Evolutionary conservation across 306 rosid genomes (phyloP).

Genomic region (Lathyrus tuberosus): DNA sequence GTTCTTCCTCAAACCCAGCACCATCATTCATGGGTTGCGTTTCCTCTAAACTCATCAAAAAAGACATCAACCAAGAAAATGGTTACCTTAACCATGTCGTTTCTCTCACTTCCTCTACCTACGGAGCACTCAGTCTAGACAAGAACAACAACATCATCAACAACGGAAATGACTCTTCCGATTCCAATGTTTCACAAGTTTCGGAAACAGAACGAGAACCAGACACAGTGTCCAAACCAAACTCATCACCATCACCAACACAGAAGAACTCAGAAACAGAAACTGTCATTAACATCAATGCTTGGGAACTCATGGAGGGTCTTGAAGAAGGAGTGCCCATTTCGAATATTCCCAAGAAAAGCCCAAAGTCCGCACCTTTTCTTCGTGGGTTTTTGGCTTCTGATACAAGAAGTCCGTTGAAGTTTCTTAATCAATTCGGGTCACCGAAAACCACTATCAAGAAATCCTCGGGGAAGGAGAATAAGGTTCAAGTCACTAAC

Average conservation of each 20-base stretch:
- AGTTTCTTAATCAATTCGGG: constrained; percentile 70
- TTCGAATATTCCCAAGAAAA: constrained; percentile 56
- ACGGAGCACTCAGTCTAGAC: constrained; percentile 80
- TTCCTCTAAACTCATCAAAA: constrained; percentile 73
- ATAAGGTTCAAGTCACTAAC: constrained; percentile 46
- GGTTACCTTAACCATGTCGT: constrained; percentile 70
- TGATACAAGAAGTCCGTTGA: constrained; percentile 67
- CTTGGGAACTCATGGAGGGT: constrained; percentile 98
- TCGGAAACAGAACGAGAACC: not conserved
- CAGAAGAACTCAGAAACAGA: constrained; percentile 63
- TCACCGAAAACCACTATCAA: constrained; percentile 66
- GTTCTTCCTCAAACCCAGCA: not conserved
- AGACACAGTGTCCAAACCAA: constrained; percentile 45
- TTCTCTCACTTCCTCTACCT: constrained; percentile 85
- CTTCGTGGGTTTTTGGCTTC: constrained; percentile 67
- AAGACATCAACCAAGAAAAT: constrained; percentile 59
- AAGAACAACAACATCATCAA: not conserved
- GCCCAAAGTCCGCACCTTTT: constrained; percentile 64
- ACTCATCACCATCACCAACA: constrained; percentile 36
- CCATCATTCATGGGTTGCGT: constrained; percentile 82
- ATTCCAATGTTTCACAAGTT: not conserved
- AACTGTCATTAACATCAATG: constrained; percentile 68
- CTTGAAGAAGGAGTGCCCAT: constrained; percentile 78
- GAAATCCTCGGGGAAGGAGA: constrained; percentile 71
- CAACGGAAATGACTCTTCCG: not conserved